These are phyloP conservation scores for Septoria linicola DNA, from an alignment of 2,329 filamentous ascomycete genomes.

Conservation along the genomic window DNA sequence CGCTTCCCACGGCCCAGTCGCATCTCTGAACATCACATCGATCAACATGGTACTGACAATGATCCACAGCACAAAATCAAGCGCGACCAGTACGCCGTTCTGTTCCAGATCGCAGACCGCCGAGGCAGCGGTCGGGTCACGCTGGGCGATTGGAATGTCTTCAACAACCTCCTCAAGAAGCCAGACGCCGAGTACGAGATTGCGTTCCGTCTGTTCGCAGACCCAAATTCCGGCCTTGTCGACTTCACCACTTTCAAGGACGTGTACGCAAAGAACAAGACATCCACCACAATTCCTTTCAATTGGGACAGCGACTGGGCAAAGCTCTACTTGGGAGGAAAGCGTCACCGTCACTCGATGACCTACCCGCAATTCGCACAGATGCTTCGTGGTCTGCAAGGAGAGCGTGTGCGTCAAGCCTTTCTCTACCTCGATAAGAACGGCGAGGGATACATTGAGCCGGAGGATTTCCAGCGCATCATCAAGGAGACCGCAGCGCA, in stretches of 20 bases:
- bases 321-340: slow-evolving; percentile 85
- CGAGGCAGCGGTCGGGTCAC: slow-evolving; percentile 69
- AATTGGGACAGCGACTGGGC: slow-evolving; percentile 98
- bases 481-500: slow-evolving; percentile 89
- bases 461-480: slow-evolving; percentile 94
- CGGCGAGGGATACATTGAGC: slow-evolving; percentile 90
- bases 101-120: slow-evolving; percentile 88
- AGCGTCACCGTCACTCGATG: slow-evolving; percentile 83
- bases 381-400: slow-evolving; percentile 94
- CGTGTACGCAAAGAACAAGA: slow-evolving; percentile 85
- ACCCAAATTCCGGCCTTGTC: slow-evolving; percentile 77
- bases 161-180: slow-evolving; percentile 90
- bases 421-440: slow-evolving; percentile 91
- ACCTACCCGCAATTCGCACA: slow-evolving; percentile 97
- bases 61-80: slow-evolving; percentile 85
- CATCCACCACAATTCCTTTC: slow-evolving; percentile 80
- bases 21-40: neutral
- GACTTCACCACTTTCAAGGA: slow-evolving; percentile 86
- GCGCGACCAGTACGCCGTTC: slow-evolving; percentile 89
- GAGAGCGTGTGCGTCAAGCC: slow-evolving; percentile 91
- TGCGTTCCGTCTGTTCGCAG: slow-evolving; percentile 93
- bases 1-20: neutral
- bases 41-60: slow-evolving; percentile 18
- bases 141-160: slow-evolving; percentile 84
- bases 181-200: slow-evolving; percentile 99